phyloP scores from a whole-genome alignment of 371 early-diverging fungal genomes.

The Fennellomyces sp. region DNA sequence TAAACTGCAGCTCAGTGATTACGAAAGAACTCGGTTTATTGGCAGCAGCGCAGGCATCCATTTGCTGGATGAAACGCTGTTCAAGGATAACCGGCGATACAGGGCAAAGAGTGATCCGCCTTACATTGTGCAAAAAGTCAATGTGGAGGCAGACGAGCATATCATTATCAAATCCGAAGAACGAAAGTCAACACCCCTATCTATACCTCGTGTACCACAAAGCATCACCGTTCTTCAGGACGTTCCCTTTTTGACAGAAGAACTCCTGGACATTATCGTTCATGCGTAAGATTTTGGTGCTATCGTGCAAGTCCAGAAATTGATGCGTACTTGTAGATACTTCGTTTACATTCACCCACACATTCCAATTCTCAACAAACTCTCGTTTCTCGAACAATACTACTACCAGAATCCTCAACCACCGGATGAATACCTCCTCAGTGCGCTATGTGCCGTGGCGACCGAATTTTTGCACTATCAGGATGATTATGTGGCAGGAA shows the following conservation, averaged over 20 bases:
- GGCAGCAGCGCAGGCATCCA: conserved; percentile 44
- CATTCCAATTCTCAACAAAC: conserved; percentile 40
- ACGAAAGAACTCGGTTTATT: conserved; percentile 38
- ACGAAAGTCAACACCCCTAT: neutral
- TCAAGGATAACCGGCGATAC: neutral
- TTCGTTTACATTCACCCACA: conserved; percentile 30
- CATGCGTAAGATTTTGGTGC: conserved; percentile 9
- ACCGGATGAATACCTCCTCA: conserved; percentile 36
- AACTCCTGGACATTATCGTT: conserved; percentile 29
- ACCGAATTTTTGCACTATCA: conserved; percentile 8
- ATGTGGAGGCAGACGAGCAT: conserved; percentile 38
- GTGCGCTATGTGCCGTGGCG: conserved; percentile 22
- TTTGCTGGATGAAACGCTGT: conserved; percentile 14
- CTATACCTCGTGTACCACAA: neutral
- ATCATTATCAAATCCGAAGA: conserved; percentile 37
- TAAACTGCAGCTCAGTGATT: conserved; percentile 24
- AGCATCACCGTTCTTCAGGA: conserved; percentile 22
- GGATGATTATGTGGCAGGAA: conserved; percentile 5
- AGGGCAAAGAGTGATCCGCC: neutral
- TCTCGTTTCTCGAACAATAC: conserved; percentile 40
- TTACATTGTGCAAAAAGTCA: conserved; percentile 38
- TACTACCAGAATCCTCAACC: conserved; percentile 37
- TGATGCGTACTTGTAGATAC: conserved; percentile 24
- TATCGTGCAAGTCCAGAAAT: neutral
- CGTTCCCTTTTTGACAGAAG: conserved; percentile 30